phyloP scores from a whole-genome alignment of 345 rosid species.

The Populus simonii region DNA sequence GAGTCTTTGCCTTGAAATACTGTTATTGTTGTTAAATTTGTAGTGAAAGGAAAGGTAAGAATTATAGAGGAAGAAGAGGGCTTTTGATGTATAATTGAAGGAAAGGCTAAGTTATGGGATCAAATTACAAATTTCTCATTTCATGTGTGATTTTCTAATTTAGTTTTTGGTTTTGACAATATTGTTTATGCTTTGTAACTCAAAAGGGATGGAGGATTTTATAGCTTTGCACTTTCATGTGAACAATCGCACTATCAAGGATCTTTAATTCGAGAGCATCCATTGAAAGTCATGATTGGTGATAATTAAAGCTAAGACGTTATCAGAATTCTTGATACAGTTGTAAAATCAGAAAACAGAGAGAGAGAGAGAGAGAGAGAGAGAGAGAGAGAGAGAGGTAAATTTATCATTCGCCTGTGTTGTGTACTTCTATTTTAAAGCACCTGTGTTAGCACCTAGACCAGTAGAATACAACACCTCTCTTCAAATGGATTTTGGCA shows the following conservation, averaged over 20 bases:
- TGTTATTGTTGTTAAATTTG: not conserved
- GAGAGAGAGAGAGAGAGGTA: too few relatives aligned
- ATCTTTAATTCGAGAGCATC: not conserved
- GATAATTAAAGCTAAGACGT: too few relatives aligned
- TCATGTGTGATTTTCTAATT: not conserved
- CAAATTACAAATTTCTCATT: not conserved
- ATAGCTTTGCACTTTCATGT: not conserved
- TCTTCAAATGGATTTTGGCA: too few relatives aligned
- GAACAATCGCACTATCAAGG: not conserved
- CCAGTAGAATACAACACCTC: too few relatives aligned
- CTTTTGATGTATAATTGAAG: not conserved
- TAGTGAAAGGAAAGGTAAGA: not conserved
- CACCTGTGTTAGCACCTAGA: too few relatives aligned
- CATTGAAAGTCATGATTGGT: not conserved
- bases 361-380: too few relatives aligned
- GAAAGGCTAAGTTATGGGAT: not conserved
- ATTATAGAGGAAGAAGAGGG: not conserved
- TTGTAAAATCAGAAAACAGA: too few relatives aligned
- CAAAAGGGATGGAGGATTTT: not conserved
- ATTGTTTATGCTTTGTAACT: not conserved
- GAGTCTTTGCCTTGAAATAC: slow-evolving; percentile 41
- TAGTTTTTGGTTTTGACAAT: not conserved
- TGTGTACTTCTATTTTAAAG: too few relatives aligned
- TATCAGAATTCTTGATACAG: too few relatives aligned
- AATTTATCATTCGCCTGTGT: too few relatives aligned